Evolutionary conservation across 2,329 filamentous ascomycete species (phyloP), one percentile per base, ranked within the genome.

Genomic region (Botrytis cinerea): DNA sequence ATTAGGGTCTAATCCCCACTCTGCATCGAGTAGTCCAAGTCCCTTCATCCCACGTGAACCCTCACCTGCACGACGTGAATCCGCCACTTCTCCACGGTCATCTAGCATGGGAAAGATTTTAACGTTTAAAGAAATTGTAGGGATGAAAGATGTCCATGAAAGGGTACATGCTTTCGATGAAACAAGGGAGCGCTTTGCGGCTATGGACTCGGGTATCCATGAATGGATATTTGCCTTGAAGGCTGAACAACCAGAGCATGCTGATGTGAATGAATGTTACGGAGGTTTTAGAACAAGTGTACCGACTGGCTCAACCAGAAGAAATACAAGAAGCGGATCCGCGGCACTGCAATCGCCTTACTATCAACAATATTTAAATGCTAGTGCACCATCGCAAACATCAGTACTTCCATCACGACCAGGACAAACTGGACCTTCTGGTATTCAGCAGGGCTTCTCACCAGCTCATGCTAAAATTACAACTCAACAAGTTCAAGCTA

Each of bases 151-250:
- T 2, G 82, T 90, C 0, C 82, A 86, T 22, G 91, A 96, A 76
- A 90, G 94, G 32, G 92, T 96, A 74, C 85, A 87, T 61, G 91
- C 90, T 22, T 97, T 93, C 81, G 88, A 93, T 74, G 88, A 91
- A 73, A 92, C 92, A 0, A 88, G 93, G 62, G 84, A 88, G 25
- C 88, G 92, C 63, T 94, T 94, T 81, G 90, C 92, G 0, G 82
- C 83, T 20, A 89, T 92, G 80, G 90, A 97, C 74, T 92, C 92
- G 8, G 94, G 95, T 1, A 84, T 98, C n/a, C 85, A 82, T 72
- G 82, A 84, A 48, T 91, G 89, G 89, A 82, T 91, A 35, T 72
- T 78, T 1, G 78, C 81, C n/a, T 80, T 89, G 75, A 82, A 84
- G 72, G 78, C 79, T 9, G 82, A 85, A 75, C 81, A 86, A 71